These are phyloP conservation scores for Pezicula neosporulosa DNA, from an alignment of 2,329 filamentous ascomycete genomes.

Conservation along the genomic window DNA sequence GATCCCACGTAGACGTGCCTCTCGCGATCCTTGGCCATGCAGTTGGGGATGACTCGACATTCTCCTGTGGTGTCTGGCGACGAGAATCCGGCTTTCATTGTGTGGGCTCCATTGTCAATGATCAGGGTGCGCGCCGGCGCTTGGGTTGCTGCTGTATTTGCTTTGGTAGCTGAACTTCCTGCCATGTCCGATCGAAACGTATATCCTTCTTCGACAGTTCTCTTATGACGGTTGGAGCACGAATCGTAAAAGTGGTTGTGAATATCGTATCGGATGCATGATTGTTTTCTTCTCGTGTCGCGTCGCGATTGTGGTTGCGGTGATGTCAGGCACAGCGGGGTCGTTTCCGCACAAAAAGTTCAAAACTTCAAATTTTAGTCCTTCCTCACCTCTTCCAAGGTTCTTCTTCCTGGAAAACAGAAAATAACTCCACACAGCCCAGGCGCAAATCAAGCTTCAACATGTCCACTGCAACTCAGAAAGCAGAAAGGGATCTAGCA, in stretches of 20 bases:
- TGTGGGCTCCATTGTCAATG: constrained; percentile 90
- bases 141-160: background rate
- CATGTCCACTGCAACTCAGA: background rate
- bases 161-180: background rate
- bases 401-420: background rate
- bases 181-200: background rate
- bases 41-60: constrained; percentile 81
- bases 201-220: too few species aligned
- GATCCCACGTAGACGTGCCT: constrained; percentile 76
- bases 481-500: constrained; percentile 14
- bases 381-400: background rate
- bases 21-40: constrained; percentile 78
- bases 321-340: background rate
- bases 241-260: too few species aligned
- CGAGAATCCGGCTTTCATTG: constrained; percentile 80
- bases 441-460: background rate
- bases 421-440: background rate
- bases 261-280: too few species aligned
- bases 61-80: constrained; percentile 34
- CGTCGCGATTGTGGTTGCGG: too few species aligned
- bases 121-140: constrained; percentile 69
- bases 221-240: too few species aligned
- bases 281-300: too few species aligned
- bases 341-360: background rate
- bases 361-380: too few species aligned